Evolutionary conservation across 805 yeast species (phyloP).

Genomic region (Sugiyamaella valdiviana): DNA sequence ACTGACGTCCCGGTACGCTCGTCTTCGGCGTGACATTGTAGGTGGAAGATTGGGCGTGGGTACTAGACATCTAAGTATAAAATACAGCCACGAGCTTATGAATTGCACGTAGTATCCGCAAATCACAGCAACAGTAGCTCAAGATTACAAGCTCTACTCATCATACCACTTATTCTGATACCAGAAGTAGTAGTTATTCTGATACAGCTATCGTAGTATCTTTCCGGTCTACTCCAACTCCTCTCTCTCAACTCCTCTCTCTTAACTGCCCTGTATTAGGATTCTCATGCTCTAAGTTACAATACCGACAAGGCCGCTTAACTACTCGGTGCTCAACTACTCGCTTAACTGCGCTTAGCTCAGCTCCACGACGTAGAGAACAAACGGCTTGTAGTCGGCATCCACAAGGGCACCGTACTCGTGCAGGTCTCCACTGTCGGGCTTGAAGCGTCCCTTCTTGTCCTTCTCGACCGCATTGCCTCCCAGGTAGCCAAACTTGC

Average conservation of each 20-base stretch:
- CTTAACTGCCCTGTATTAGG: too few relatives aligned
- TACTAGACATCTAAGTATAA: too few relatives aligned
- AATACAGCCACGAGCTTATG: too few relatives aligned
- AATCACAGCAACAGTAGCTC: too few relatives aligned
- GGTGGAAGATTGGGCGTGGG: neutral
- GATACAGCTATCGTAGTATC: too few relatives aligned
- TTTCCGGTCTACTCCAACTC: too few relatives aligned
- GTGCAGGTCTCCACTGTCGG: slow-evolving; percentile 50
- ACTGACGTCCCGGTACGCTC: slow-evolving; percentile 14
- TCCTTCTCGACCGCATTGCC: slow-evolving; percentile 79
- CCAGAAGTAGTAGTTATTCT: too few relatives aligned
- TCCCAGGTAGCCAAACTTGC: slow-evolving; percentile 80
- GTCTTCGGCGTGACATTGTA: slow-evolving; percentile 23
- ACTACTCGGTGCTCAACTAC: neutral
- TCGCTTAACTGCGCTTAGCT: neutral
- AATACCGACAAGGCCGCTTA: neutral
- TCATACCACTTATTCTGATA: too few relatives aligned
- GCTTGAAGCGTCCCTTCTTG: slow-evolving; percentile 54
- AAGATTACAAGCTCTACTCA: too few relatives aligned
- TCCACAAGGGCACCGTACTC: slow-evolving; percentile 92
- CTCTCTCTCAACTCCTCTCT: too few relatives aligned
- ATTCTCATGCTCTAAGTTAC: neutral
- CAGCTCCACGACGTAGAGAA: slow-evolving; percentile 57
- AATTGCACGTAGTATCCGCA: too few relatives aligned
- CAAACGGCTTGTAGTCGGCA: slow-evolving; percentile 95